Evolutionary conservation across 2,329 filamentous ascomycete genomes (phyloP), one percentile per base, ranked within the genome.

Genomic region (Scytalidium lignicola): DNA sequence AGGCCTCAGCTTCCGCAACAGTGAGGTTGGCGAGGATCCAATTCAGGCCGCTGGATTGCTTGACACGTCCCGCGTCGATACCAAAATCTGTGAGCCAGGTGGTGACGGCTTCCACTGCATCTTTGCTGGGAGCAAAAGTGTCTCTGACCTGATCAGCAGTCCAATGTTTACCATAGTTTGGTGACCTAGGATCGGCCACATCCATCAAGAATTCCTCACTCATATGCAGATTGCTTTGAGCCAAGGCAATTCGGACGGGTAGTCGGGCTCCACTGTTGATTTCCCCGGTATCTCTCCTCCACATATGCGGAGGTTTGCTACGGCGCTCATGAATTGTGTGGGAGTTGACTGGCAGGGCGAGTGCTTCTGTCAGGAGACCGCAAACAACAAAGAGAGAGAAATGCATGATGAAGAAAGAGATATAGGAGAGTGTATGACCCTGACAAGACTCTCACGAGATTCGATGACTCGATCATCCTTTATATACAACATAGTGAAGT

Each of bases 31-130:
- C 23, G 23, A 5, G 23, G 23, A 62, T 54, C 59, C 59, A 62
- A 43, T 57, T 55, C 32, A 57, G 58, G 19, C 56, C 57, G 15
- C 48, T 43, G 1, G 78, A 76, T 43, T 79, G 71, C 21, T 65
- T 65, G 39, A 82, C 70, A 1, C 74, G 69, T 5, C 69, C 66
- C 1, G 62, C 60, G n/a, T 67, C 55, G 43, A 83, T 77, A 4
- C 80, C 80, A 37, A 72, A 69, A 7, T 67, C 63, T 10, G 69
- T 62, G 12, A 83, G 71, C 79, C 79, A 83, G 2, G 67, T 57
- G 54, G 69, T 69, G 29, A 82, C 74, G 0, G 72, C 63, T n/a
- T 73, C 66, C 2, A 80, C 71, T 2, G 75, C 66, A 32, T 75
- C 69, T 12, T 61, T 44, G 3, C 59, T 57, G 6, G 68, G 68